Percentiles rank a stretch among this genome's conserved stretches.
phyloP scores from a whole-genome alignment of 225 moss, liverwort and hornwort species.

The Pseudoscleropodium purum region DNA sequence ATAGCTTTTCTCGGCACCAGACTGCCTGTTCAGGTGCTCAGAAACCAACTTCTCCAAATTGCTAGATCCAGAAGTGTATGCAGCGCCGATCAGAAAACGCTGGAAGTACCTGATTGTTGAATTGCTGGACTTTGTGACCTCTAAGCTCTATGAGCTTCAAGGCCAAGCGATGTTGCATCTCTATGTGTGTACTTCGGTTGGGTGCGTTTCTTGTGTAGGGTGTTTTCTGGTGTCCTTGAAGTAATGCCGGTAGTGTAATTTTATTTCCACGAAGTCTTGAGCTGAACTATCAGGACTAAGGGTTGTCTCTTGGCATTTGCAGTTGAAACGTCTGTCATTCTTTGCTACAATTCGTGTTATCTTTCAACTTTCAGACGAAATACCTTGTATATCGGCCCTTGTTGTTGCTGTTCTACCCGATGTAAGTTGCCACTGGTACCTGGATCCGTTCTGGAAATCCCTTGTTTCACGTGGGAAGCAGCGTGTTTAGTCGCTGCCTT shows the following conservation, averaged over 20 bases:
- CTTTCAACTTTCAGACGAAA: constrained; percentile 74
- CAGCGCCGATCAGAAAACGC: not conserved
- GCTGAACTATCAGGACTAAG: not conserved
- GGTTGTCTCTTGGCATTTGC: constrained; percentile 8
- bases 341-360: constrained; percentile 93
- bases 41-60: not conserved
- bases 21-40: constrained; percentile 74
- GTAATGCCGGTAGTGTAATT: not conserved
- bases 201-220: not conserved
- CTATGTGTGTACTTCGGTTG: not conserved
- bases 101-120: not conserved
- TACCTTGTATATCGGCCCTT: constrained; percentile 88
- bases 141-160: not conserved
- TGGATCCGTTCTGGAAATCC: not conserved
- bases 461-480: not conserved
- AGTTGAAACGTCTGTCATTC: constrained; percentile 83
- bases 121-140: not conserved
- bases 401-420: constrained; percentile 80
- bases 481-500: not conserved
- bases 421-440: constrained; percentile 21
- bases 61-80: not conserved
- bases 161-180: not conserved
- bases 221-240: not conserved
- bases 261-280: not conserved
- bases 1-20: constrained; percentile 62